Conservation (phyloP, 495 filamentous ascomycete species). For the Hyaloscypha finlandica region DNA sequence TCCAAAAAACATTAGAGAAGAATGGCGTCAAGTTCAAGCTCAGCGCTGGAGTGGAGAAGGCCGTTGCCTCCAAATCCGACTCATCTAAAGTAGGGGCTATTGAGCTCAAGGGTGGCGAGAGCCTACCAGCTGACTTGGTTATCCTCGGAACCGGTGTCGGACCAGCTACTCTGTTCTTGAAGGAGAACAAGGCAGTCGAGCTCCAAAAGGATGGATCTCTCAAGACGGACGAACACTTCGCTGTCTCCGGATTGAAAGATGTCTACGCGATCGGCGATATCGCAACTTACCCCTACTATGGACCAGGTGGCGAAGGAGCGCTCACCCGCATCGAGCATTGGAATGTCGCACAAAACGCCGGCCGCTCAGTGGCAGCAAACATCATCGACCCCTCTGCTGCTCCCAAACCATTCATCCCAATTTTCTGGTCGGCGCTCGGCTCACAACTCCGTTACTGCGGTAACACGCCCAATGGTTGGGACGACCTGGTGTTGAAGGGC, state of each 20-base stretch:
- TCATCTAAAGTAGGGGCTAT: conserved; percentile 75
- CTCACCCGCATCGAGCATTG: conserved; percentile 87
- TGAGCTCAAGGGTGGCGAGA: conserved; percentile 81
- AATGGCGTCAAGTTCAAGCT: conserved; percentile 88
- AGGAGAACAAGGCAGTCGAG: conserved; percentile 62
- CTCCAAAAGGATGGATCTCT: conserved; percentile 83
- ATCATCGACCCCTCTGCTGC: conserved; percentile 64
- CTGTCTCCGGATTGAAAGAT: conserved; percentile 68
- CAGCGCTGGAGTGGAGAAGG: conserved; percentile 76
- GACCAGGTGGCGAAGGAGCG: conserved; percentile 74
- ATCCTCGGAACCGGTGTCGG: conserved; percentile 87
- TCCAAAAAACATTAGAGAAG: conserved; percentile 75
- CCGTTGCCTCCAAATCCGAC: conserved; percentile 64
- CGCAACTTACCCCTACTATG: conserved; percentile 91
- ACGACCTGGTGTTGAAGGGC: conserved; percentile 78
- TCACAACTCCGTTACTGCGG: conserved; percentile 90
- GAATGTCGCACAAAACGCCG: conserved; percentile 95
- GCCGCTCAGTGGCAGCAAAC: conserved; percentile 71
- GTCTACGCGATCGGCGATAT: conserved; percentile 97
- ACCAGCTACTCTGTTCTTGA: conserved; percentile 85
- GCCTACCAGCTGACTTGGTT: conserved; percentile 83
- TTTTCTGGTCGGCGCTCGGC: conserved; percentile 96
- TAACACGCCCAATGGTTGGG: conserved; percentile 76
- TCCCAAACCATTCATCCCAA: conserved; percentile 78
- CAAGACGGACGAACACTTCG: conserved; percentile 73